phyloP scores from a whole-genome alignment of 805 yeast species.

The Saccharomycopsis babjevae region DNA sequence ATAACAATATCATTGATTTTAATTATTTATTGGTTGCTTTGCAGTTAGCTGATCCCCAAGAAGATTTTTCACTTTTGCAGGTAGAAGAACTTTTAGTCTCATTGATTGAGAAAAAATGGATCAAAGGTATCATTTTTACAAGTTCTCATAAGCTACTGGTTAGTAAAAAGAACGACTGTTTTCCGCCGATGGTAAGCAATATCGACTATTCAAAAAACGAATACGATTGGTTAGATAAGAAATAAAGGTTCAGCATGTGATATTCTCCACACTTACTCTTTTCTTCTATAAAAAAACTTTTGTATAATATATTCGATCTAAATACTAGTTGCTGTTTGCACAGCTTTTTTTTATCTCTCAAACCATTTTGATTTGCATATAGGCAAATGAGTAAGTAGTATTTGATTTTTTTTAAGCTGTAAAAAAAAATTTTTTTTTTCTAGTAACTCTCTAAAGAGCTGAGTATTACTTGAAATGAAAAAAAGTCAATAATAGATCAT shows the following conservation, averaged over 20 bases:
- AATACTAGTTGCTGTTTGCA: no score
- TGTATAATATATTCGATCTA: background rate
- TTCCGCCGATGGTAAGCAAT: constrained; percentile 4
- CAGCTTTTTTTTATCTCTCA: no score
- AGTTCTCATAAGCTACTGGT: background rate
- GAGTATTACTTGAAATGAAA: no score
- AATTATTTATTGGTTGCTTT: constrained; percentile 5
- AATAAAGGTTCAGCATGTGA: background rate
- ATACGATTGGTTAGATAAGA: constrained; percentile 15
- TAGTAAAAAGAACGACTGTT: constrained; percentile 13
- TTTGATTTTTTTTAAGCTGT: no score
- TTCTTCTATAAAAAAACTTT: background rate
- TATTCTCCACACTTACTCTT: background rate
- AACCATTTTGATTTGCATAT: no score
- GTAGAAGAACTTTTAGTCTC: constrained; percentile 16
- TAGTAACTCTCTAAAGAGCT: no score
- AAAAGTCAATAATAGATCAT: no score
- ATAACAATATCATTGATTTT: constrained; percentile 5
- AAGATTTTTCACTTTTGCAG: background rate
- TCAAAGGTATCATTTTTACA: constrained; percentile 16
- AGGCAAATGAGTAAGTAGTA: no score
- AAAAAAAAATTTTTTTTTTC: no score
- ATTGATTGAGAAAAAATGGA: constrained; percentile 11
- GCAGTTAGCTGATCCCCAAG: background rate
- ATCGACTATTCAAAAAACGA: constrained; percentile 2